Percentiles rank a stretch among this genome's conserved stretches.
phyloP scores from a whole-genome alignment of 1,284 basidiomycete species.

The Lentinula novae-zelandiae region DNA sequence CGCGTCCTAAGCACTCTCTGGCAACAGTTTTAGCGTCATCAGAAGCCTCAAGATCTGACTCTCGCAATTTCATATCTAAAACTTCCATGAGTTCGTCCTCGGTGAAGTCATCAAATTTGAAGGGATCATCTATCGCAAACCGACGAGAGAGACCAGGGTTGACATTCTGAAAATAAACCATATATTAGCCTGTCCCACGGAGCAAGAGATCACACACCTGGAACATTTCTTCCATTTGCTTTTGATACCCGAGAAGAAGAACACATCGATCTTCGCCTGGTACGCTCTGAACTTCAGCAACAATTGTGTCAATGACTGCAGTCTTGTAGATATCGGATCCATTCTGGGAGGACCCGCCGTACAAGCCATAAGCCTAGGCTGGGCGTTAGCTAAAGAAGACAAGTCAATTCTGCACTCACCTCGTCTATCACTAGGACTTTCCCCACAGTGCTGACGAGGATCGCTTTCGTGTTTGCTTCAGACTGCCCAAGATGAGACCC shows the following conservation, averaged over 20 bases:
- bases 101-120: conserved; percentile 62
- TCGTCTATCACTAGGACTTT: conserved; percentile 70
- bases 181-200: neutral
- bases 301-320: conserved; percentile 67
- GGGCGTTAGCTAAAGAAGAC: no score
- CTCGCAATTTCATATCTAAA: conserved; percentile 50
- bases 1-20: conserved; percentile 46
- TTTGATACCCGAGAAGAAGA: conserved; percentile 59
- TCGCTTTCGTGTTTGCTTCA: conserved; percentile 60
- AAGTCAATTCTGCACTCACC: conserved; percentile 29
- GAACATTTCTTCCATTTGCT: conserved; percentile 67
- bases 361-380: conserved; percentile 62
- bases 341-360: conserved; percentile 35
- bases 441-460: conserved; percentile 50
- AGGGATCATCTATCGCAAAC: conserved; percentile 63
- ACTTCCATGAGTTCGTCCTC: conserved; percentile 48
- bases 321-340: conserved; percentile 51
- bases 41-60: conserved; percentile 55
- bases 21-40: conserved; percentile 51
- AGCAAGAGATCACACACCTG: conserved; percentile 38
- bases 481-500: conserved; percentile 53
- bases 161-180: conserved; percentile 45
- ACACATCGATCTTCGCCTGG: conserved; percentile 69
- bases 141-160: conserved; percentile 61
- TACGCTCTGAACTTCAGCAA: conserved; percentile 64